Evolutionary conservation across 805 yeast species (phyloP).

Genomic region (Wickerhamiella sorbophila): DNA sequence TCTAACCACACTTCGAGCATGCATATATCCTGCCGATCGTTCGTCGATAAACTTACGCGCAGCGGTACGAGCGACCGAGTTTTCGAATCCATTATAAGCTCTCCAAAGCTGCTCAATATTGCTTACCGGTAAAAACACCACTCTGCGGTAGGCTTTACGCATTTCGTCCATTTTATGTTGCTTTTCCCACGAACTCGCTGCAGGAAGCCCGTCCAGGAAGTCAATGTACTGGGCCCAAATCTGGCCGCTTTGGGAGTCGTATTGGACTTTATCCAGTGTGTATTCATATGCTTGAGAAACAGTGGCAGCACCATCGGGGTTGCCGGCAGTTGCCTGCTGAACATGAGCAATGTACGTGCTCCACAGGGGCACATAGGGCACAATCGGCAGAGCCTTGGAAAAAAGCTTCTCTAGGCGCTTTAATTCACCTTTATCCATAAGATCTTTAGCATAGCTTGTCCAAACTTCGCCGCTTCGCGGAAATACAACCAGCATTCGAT

Average conservation of each 20-base stretch:
- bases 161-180: slow-evolving; percentile 67
- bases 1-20: slow-evolving; percentile 59
- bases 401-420: slow-evolving; percentile 52
- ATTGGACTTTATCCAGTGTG: slow-evolving; percentile 64
- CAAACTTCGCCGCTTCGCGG: slow-evolving; percentile 61
- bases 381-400: slow-evolving; percentile 44
- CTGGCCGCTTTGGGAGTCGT: slow-evolving; percentile 54
- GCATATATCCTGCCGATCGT: slow-evolving; percentile 71
- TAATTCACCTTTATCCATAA: slow-evolving; percentile 50
- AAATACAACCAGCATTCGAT: slow-evolving; percentile 46
- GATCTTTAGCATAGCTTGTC: slow-evolving; percentile 55
- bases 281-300: slow-evolving; percentile 74
- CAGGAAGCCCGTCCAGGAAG: slow-evolving; percentile 55
- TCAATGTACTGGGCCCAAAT: slow-evolving; percentile 77
- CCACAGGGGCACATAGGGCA: slow-evolving; percentile 59
- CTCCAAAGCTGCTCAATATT: slow-evolving; percentile 71
- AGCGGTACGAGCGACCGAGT: slow-evolving; percentile 52
- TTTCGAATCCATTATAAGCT: slow-evolving; percentile 72
- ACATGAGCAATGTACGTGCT: slow-evolving; percentile 65
- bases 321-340: slow-evolving; percentile 58
- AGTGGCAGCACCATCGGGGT: slow-evolving; percentile 60
- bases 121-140: slow-evolving; percentile 60
- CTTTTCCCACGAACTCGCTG: slow-evolving; percentile 54
- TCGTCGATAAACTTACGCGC: slow-evolving; percentile 80
- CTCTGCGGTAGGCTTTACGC: slow-evolving; percentile 55